These are phyloP conservation scores for Bruguiera gymnorhiza DNA, from an alignment of 345 rosid genomes.

Conservation along the genomic window DNA sequence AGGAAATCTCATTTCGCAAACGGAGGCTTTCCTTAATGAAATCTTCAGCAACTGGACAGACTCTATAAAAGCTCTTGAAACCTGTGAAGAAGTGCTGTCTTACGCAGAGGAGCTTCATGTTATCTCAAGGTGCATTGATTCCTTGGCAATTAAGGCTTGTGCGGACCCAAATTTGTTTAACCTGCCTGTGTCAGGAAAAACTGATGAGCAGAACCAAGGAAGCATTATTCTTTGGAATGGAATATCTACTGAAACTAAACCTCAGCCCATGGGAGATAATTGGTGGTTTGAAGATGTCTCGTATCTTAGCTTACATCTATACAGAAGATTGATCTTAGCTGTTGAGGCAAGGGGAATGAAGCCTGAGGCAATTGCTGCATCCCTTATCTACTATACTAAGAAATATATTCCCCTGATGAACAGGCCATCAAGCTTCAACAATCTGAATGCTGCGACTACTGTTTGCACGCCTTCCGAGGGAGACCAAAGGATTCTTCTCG, in stretches of 20 bases:
- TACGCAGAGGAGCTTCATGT: conserved; percentile 72
- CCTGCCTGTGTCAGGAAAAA: conserved; percentile 44
- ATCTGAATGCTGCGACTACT: conserved; percentile 20
- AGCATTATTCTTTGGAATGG: conserved; percentile 66
- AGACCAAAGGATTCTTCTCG: conserved; percentile 62
- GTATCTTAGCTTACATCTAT: conserved; percentile 44
- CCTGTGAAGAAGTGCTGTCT: conserved; percentile 59
- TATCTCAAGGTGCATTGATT: conserved; percentile 66
- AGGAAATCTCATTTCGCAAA: conserved; percentile 61
- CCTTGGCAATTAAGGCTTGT: conserved; percentile 75
- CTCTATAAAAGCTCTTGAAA: conserved; percentile 63
- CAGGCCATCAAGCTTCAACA: conserved; percentile 40
- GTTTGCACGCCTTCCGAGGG: conserved; percentile 35
- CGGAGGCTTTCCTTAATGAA: conserved; percentile 63
- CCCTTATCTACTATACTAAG: conserved; percentile 58
- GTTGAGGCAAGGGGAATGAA: conserved; percentile 56
- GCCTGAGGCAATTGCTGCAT: conserved; percentile 55
- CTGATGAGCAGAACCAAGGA: conserved; percentile 27
- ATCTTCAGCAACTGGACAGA: conserved; percentile 63
- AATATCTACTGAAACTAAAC: conserved; percentile 36
- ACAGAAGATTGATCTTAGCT: conserved; percentile 60
- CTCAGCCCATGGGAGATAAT: conserved; percentile 38
- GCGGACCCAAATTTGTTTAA: conserved; percentile 51
- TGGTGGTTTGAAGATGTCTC: conserved; percentile 93
- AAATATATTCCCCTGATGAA: conserved; percentile 64